Percentiles rank a stretch among this genome's conserved stretches.
These are phyloP conservation scores for Arthroderma sp. DNA, from an alignment of 2,329 filamentous ascomycete species.

Conservation along the genomic window DNA sequence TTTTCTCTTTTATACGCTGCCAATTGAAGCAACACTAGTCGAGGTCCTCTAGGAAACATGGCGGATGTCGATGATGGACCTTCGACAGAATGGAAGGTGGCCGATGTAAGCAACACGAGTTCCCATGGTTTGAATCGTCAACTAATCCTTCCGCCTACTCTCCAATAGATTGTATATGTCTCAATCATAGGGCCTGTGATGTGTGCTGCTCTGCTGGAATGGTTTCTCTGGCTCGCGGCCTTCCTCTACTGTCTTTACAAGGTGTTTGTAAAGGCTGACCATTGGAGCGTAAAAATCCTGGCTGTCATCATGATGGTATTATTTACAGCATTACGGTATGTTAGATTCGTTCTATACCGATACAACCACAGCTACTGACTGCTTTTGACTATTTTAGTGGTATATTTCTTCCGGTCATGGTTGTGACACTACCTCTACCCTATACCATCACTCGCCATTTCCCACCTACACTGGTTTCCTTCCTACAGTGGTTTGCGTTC, in stretches of 20 bases:
- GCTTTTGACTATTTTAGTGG: slow-evolving; percentile 35
- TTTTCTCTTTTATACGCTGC: too few species aligned
- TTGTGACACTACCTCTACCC: slow-evolving; percentile 80
- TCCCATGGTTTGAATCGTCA: not conserved
- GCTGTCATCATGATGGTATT: slow-evolving; percentile 60
- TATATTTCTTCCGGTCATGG: slow-evolving; percentile 86
- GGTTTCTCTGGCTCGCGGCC: slow-evolving; percentile 88
- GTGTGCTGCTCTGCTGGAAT: slow-evolving; percentile 75
- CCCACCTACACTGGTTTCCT: slow-evolving; percentile 52
- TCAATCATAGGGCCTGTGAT: slow-evolving; percentile 68
- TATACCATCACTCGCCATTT: slow-evolving; percentile 57
- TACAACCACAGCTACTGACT: slow-evolving; percentile 4
- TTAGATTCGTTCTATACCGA: not conserved
- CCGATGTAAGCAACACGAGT: slow-evolving; percentile 23
- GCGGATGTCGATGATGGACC: slow-evolving; percentile 8
- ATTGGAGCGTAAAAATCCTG: slow-evolving; percentile 67
- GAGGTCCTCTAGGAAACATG: not conserved
- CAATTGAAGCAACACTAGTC: too few species aligned
- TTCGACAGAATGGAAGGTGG: slow-evolving; percentile 21
- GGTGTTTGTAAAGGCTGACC: slow-evolving; percentile 78
- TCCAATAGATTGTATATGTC: slow-evolving; percentile 64
- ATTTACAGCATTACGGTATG: slow-evolving; percentile 65
- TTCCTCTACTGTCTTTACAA: slow-evolving; percentile 86
- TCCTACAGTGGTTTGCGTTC: slow-evolving; percentile 90
- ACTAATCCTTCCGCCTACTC: slow-evolving; percentile 4